Percentiles rank a stretch among this genome's conserved stretches.
Evolutionary conservation across 345 rosid species (phyloP).

Genomic region (Lumnitzera racemosa): DNA sequence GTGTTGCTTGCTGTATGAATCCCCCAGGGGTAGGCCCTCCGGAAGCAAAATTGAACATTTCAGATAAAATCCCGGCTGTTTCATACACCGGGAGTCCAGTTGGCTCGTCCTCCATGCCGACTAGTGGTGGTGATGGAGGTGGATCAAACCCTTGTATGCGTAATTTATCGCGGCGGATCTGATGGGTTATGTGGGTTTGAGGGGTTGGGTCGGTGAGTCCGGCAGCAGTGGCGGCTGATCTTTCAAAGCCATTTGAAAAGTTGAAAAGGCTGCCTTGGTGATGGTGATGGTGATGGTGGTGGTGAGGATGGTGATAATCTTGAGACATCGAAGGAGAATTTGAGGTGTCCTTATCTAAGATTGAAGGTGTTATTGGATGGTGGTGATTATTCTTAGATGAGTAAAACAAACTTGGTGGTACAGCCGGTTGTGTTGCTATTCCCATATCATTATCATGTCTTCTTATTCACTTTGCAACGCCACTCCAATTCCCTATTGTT

Average conservation of each 20-base stretch:
- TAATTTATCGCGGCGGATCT: conserved; percentile 66
- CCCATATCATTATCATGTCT: conserved; percentile 54
- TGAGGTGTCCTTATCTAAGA: background rate
- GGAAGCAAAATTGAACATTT: conserved; percentile 80
- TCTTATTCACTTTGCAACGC: conserved; percentile 10
- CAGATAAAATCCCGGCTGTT: conserved; percentile 84
- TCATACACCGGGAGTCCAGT: conserved; percentile 48
- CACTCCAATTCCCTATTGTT: background rate
- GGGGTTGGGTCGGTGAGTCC: conserved; percentile 23
- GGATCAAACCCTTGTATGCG: conserved; percentile 34
- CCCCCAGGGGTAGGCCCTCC: conserved; percentile 29
- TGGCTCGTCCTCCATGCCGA: conserved; percentile 44
- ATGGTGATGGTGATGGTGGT: conserved; percentile 9
- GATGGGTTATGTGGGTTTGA: conserved; percentile 49
- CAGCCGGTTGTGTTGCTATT: conserved; percentile 43
- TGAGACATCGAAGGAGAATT: background rate
- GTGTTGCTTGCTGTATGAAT: conserved; percentile 23
- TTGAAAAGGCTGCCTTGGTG: conserved; percentile 44
- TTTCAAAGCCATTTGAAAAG: conserved; percentile 72
- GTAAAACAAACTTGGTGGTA: conserved; percentile 17
- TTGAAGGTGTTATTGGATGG: conserved; percentile 7
- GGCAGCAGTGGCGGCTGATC: conserved; percentile 19
- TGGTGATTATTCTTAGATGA: conserved; percentile 16
- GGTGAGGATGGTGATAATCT: background rate
- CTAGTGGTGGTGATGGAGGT: conserved; percentile 32